phyloP scores from a whole-genome alignment of 202 grass and related monocot species.

The Brachypodium distachyon region DNA sequence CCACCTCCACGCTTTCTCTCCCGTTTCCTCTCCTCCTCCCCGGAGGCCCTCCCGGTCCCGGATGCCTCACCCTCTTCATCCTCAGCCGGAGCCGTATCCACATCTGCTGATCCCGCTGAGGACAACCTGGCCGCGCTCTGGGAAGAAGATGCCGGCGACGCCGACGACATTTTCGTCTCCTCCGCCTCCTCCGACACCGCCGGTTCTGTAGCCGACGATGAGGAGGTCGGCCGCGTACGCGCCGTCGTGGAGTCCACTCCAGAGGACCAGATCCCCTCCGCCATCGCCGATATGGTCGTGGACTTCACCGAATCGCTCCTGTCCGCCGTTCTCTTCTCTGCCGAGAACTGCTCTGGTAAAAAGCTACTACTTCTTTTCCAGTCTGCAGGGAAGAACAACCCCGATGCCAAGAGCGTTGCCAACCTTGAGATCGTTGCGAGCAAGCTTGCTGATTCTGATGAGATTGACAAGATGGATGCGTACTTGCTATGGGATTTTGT shows the following conservation, averaged over 20 bases:
- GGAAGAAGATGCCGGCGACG: conserved; percentile 24
- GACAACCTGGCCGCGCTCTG: conserved; percentile 32
- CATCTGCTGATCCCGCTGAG: not conserved
- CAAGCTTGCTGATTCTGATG: conserved; percentile 33
- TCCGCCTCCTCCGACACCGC: not conserved
- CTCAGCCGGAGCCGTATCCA: not conserved
- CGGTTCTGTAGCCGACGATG: conserved; percentile 14
- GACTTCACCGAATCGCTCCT: conserved; percentile 49
- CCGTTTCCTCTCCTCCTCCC: conserved; percentile 61
- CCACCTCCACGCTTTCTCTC: conserved; percentile 18
- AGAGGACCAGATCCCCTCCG: conserved; percentile 35
- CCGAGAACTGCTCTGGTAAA: conserved; percentile 39
- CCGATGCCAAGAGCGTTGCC: conserved; percentile 26
- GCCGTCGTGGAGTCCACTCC: conserved; percentile 17
- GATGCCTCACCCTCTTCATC: not conserved
- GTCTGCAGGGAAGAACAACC: conserved; percentile 38
- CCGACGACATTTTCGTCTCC: conserved; percentile 19
- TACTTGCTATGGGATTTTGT: conserved; percentile 88
- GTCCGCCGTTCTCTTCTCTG: conserved; percentile 25
- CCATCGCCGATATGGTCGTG: conserved; percentile 40
- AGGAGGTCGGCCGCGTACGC: conserved; percentile 20
- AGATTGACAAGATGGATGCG: conserved; percentile 45
- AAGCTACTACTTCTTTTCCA: conserved; percentile 34
- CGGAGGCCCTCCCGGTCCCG: conserved; percentile 22
- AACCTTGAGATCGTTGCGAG: conserved; percentile 41